phyloP scores from a whole-genome alignment of 208 protist species.

The Balamuthia mandrillaris region DNA sequence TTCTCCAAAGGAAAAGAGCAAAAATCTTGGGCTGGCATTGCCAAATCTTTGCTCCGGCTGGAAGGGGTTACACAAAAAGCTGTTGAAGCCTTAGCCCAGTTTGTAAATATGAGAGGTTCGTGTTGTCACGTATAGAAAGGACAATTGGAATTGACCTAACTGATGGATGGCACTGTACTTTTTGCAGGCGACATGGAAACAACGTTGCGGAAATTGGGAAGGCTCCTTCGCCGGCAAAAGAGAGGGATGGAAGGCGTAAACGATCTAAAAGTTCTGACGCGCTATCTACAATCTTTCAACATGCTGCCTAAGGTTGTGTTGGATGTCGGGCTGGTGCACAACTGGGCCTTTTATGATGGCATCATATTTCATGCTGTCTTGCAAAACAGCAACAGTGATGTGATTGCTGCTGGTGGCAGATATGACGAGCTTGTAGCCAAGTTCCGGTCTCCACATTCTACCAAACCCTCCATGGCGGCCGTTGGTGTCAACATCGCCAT shows the following conservation, averaged over 20 bases:
- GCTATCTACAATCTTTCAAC: slow-evolving; percentile 44
- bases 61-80: background rate
- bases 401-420: slow-evolving; percentile 52
- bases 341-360: slow-evolving; percentile 53
- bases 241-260: slow-evolving; percentile 7
- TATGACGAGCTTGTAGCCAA: slow-evolving; percentile 44
- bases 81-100: background rate
- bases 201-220: too few species aligned
- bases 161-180: too few species aligned
- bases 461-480: background rate
- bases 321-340: slow-evolving; percentile 46
- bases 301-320: slow-evolving; percentile 45
- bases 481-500: slow-evolving; percentile 33
- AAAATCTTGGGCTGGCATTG: background rate
- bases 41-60: slow-evolving; percentile 7
- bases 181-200: too few species aligned
- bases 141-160: too few species aligned
- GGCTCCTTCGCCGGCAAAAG: background rate
- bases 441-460: slow-evolving; percentile 26
- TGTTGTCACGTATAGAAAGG: background rate
- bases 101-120: background rate
- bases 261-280: background rate
- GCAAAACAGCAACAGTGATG: slow-evolving; percentile 18
- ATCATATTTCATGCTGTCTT: slow-evolving; percentile 52
- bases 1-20: background rate